A percentile compares a stretch with the other conserved stretches of the same genome.
These are phyloP conservation scores for Tuctoria greenei DNA, from an alignment of 176 grass and related monocot species.

Conservation along the genomic window DNA sequence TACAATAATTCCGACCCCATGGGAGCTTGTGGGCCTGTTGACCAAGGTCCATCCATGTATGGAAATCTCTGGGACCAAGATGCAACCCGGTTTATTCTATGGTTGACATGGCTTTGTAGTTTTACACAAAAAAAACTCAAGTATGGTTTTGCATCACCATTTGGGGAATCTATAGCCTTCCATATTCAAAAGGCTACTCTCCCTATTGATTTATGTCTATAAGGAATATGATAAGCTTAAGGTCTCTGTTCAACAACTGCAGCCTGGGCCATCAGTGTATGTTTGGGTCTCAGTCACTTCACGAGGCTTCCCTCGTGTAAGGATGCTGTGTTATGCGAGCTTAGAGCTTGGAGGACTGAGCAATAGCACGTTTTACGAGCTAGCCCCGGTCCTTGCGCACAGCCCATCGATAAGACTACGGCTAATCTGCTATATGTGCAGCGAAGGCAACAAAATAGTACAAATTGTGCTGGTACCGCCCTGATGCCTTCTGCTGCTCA, in stretches of 20 bases:
- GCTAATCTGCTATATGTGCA: slow-evolving; percentile 28
- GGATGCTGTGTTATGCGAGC: neutral
- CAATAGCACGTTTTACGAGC: slow-evolving; percentile 15
- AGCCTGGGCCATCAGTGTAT: slow-evolving; percentile 21
- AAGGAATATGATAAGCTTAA: neutral
- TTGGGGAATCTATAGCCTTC: neutral
- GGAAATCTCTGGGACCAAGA: slow-evolving; percentile 22
- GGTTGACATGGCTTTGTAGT: neutral
- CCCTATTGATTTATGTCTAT: neutral
- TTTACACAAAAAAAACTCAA: neutral
- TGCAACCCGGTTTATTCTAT: neutral
- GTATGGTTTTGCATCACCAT: neutral
- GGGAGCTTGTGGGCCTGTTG: slow-evolving; percentile 36
- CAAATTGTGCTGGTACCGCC: slow-evolving; percentile 40
- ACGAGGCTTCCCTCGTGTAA: neutral
- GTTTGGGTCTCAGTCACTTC: slow-evolving; percentile 29
- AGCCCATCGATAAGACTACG: neutral
- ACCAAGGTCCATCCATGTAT: slow-evolving; percentile 35
- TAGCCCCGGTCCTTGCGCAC: neutral
- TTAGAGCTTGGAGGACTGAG: neutral
- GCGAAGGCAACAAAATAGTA: slow-evolving; percentile 51
- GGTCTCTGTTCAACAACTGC: neutral
- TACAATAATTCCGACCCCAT: slow-evolving; percentile 54
- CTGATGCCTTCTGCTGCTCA: slow-evolving; percentile 38
- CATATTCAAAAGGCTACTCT: neutral